Base-by-base conservation (phyloP, 768 basidiomycete species). In the Leccinellum albellum region DNA sequence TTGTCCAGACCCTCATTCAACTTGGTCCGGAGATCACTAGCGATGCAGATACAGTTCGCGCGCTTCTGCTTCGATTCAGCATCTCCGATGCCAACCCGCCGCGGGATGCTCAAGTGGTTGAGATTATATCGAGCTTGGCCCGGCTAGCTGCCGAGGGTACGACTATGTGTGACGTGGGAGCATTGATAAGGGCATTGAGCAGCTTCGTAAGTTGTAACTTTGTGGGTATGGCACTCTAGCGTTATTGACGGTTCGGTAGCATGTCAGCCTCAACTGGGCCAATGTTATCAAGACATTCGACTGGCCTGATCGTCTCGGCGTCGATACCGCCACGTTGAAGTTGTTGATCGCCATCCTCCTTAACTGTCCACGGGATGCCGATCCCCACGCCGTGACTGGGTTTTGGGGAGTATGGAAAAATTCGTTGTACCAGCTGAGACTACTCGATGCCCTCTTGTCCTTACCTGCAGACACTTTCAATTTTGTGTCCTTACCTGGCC, bases 381-480 rank as follows among this genome's bases (percentile, higher is more conserved):
- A 86, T 48, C 83, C 82, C 8, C 91, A 91, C 61, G 89, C 90
- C 4, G 90, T 93, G 15, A 82, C 82, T 6, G 91, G 90, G 15
- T 94, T 94, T 66, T 95, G 91, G 91, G 78, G 81, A 64, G 75
- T 77, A 2, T 98, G 96, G 96, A 79, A 79, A 12, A 95, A 97
- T 69, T 81, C 90, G 1, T 70, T 89, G 24, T 90, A 90, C 64
- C 94, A 96, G 69, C 80, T 98, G 28, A 86, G 87, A 42, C 79
- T 99, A 20, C 79, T 98, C 31, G 92, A 94, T 64, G 91, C 91
- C 3, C 80, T 99, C 35, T 85, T 96, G 10, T 92, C 89, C 24
- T 78, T 98, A 24, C 88, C 94, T 3, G 85, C 85, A 1, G 96
- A 97, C 70, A 91, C 91, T 0, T 94, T 97, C 78, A 94, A 90